Evolutionary conservation across 169 alveolate genomes (phyloP), one percentile per base, ranked within the genome.

Genomic region (Plasmodium ovale): DNA sequence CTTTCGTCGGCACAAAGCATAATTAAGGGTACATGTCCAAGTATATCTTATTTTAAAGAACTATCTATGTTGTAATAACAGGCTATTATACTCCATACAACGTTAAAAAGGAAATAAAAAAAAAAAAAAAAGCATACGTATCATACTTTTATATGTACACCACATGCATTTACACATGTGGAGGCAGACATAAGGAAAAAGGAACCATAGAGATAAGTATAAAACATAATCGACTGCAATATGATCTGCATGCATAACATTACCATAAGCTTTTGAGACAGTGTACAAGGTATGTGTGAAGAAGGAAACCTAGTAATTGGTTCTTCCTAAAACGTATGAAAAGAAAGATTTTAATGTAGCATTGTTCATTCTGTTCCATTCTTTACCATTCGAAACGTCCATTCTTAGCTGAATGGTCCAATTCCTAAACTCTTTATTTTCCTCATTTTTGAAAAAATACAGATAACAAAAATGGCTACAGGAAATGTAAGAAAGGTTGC

Each of bases 401-500:
- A 21, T 47, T 47, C 16, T 5, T 21, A 37, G 49, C 31, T 3
- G 42, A 37, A 19, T 39, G 10, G 16, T 4, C n/a, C 21, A 14
- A 29, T 67, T 67, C 5, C 12, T 29, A 10, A 42, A 68, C 29
- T 47, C 14, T 33, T 70, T 29, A 25, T 70, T 65, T 16, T 65
- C 0, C 10, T 14, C 12, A 23, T 58, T 29, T 59, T 2, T 21
- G 14, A 12, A 27, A 25, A 59, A 25, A 2, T 14, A 27, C 21
- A 31, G 47, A 72, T 21, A 19, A 27, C 60, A 37, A 72, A 72
- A 72, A 72, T 72, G 87, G 21, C 14, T 12, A 37, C 58, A 19
- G 58, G 54, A n/a, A 31, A 27, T 39, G 31, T 74, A 51, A 74
- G 62, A 19, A 74, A 74, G 33, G 14, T 25, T 74, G 21, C 67